Evolutionary conservation across 371 early-diverging fungal genomes (phyloP), one percentile per base, ranked within the genome.

Genomic region (Rhizopus sp.): DNA sequence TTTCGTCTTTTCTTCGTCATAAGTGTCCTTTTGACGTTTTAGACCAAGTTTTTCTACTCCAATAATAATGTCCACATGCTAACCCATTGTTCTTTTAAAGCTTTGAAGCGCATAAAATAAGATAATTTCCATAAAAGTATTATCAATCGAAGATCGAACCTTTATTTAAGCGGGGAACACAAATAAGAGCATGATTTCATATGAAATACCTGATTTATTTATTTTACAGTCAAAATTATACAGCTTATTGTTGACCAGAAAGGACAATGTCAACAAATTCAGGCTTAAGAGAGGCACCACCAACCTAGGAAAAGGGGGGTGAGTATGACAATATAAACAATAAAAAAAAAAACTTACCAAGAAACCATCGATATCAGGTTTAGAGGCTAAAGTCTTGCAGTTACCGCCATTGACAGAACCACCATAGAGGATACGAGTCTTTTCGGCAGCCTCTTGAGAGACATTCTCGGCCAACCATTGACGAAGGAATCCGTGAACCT

Each of bases 321-420:
- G 9, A 42, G 13, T 38, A 33, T 29, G 15, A 1, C 4, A 57
- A 40, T 35, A 51, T n/a, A 51, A 34, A 4, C 5, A 45, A 44
- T 34, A n/a, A n/a, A n/a, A n/a, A 53, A 38, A 5, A 39, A 33
- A 50, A 48, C 60, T 66, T 66, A 66, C 97, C 54, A 99, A 85
- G 93, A 99, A 99, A 63, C 99, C 99, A 74, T 99, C 98, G 61
- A 99, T 86, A 76, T 96, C 95, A 39, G 84, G 77, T 76, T 93
- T 81, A 55, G 80, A 74, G 69, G 89, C 87, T 48, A 66, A 61
- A 16, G 55, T 56, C 66, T 66, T 66, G 38, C 61, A 61, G 86
- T 97, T 99, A 62, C 84, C 86, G 62, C 83, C 95, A 69, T 89
- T 93, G 53, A 79, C 79, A 45, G 80, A 77, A 64, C 99, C 99